Base-by-base conservation (phyloP, 2,329 filamentous ascomycete species). In the Epichloe scottii region DNA sequence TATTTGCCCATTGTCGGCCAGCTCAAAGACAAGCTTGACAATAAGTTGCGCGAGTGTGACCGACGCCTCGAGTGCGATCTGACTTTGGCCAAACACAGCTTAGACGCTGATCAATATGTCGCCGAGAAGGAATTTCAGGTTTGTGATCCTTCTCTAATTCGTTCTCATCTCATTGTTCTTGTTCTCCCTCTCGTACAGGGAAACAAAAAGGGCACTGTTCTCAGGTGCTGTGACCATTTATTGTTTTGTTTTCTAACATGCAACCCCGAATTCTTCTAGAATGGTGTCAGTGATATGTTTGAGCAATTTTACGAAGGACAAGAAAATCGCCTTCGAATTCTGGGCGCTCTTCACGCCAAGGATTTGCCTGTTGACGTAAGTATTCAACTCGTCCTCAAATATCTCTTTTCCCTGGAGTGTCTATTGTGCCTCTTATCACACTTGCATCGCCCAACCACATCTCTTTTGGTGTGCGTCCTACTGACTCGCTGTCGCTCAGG, bases 331-430 rank as follows among this genome's bases (percentile, higher is more conserved):
- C 61, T 73, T 43, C 71, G 74, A 51, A 67, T 72, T 34, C 65
- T 78, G 12, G 65, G 70, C 51, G 60, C 68, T 14, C 63, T 78
- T 41, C 62, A 69, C 40, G 62, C 71, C 49, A 71, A 68, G 50
- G 62, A 65, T 14, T 64, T 77, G 15, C 73, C 75, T 1, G 62
- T 71, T 15, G 73, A 77, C 62, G 75, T 77, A 63, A 71, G 75
- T 68, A 51, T 53, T 48, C 47, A 44, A 37, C 37, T 30, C 37
- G 34, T 17, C n/a, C 8, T 15, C 10, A 15, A 6, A 35, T 23
- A 48, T 37, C 30, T 19, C 38, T 30, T 39, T 55, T 60, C 51
- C 35, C 14, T 48, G 12, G 10, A 4, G 26, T 21, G 33, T 23
- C 14, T 19, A 8, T 37, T n/a, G 5, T 15, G 35, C 35, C 10